Conservation (phyloP, 2,329 filamentous ascomycete genomes). For the Botrytis galanthina region DNA sequence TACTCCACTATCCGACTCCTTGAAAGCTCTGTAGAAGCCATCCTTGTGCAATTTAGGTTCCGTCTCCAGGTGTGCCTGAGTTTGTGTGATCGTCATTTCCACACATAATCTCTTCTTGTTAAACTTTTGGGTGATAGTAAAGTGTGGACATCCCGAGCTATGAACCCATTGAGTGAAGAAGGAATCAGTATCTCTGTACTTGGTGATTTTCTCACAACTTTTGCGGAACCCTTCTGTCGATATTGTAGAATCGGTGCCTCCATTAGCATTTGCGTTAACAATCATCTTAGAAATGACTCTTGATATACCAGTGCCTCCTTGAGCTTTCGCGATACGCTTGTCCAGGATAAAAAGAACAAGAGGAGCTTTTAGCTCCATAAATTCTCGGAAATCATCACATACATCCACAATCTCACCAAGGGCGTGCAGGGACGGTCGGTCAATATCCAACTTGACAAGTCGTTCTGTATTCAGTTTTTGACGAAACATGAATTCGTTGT, state of each 20-base stretch:
- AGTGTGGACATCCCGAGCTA: constrained; percentile 82
- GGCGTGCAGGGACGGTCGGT: constrained; percentile 77
- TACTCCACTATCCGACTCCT: constrained; percentile 71
- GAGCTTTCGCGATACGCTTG: constrained; percentile 83
- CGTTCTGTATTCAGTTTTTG: constrained; percentile 82
- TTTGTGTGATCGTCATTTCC: constrained; percentile 84
- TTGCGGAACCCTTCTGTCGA: constrained; percentile 74
- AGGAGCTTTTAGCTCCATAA: constrained; percentile 86
- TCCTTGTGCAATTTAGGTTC: constrained; percentile 61
- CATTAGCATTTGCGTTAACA: constrained; percentile 79
- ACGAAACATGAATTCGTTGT: constrained; percentile 90
- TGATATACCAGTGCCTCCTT: constrained; percentile 74
- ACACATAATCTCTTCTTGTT: constrained; percentile 98
- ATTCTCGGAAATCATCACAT: constrained; percentile 82
- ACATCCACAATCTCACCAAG: constrained; percentile 76
- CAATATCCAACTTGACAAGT: constrained; percentile 76
- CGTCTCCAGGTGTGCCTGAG: constrained; percentile 50
- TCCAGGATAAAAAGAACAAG: constrained; percentile 93
- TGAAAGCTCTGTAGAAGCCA: constrained; percentile 80
- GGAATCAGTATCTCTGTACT: constrained; percentile 73
- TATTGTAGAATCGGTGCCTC: constrained; percentile 67
- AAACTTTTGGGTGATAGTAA: constrained; percentile 83
- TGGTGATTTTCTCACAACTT: constrained; percentile 83
- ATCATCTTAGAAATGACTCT: constrained; percentile 85
- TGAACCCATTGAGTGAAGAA: constrained; percentile 96